Evolutionary conservation across 1,139 yeast species (phyloP), one percentile per base, ranked within the genome.

Genomic region (Suhomyces atakaporum): DNA sequence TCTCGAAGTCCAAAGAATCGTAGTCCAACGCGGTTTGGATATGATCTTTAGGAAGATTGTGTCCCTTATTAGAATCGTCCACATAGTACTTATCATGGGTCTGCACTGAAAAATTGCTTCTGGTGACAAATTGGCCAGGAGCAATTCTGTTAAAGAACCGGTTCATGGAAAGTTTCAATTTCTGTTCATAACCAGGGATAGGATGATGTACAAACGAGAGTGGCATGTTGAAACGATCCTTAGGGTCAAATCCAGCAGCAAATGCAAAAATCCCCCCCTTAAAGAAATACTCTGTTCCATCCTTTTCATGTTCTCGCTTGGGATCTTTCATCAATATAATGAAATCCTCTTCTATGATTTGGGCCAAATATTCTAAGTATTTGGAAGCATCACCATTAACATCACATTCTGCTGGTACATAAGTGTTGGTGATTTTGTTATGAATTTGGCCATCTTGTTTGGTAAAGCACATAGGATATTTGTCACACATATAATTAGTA

Each of bases 241-340:
- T 51, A 2, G 90, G 92, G 46, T 81, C 75, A 55, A 85, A 85
- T 0, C 92, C 94, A 3, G 85, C 81, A 0, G 94, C 89, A 61
- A 82, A 84, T 3, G 80, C 80, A 52, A 82, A 75, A 0, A 78
- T 64, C 0, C 86, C 87, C 1, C 77, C 84, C 43, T 83, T 73
- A 51, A 82, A 69, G 39, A 70, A 69, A 55, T 82, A 84, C 56
- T 84, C 86, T 8, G 69, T 66, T 1, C 73, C 72, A 27, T 71
- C 73, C 10, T 66, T 69, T 25, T 62, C 67, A 10, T 62, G 51
- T 8, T 58, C 60, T 24, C 59, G 50, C 1, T 49, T 29, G 2
- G 70, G 69, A 49, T 81, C 84, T 40, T 73, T 76, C 42, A 76
- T 54, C 44, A 84, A 51, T 7, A 84, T 60, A 36, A 84, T 62